Evolutionary conservation across 768 basidiomycete species (phyloP), one percentile per base, ranked within the genome.

Genomic region (Tylopilus sp.): DNA sequence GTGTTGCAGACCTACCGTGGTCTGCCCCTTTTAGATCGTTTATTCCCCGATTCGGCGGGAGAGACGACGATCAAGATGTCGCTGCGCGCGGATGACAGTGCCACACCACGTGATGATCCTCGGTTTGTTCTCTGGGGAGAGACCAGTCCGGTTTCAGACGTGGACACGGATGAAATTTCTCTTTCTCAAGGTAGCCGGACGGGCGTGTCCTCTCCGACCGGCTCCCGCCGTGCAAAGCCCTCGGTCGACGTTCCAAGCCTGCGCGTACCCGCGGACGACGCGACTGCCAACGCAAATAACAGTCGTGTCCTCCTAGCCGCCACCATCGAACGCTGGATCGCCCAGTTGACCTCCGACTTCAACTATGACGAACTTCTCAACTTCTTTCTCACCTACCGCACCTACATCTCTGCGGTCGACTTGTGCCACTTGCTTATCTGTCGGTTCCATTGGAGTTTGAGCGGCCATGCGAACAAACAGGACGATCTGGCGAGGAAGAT

Each of bases 91-190:
- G 85, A 88, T 31, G 82, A 86, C 51, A 81, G 78, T 26, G 83
- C 85, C 14, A 80, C 86, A 1, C 91, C 91, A 8, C 81, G 85
- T 14, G 87, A 94, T 57, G 93, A 97, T 60, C 92, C 93, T 16
- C 81, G 92, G 0, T 95, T 95, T 64, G 90, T 93, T 33, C 84
- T 96, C 9, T 97, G 93, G 93, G 92, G 90, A 25, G 82, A 85
- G 59, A 71, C 77, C 14, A 61, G 72, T 22, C 53, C 66, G 5
- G 68, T 68, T 6, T 48, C 61, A 1, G 68, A 71, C 6, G 36
- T 45, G 7, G 69, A 72, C 38, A 71, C 70, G 37, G 75, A 77
- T 44, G 71, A 74, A 40, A 22, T 66, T n/a, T 75, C 76, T 2
- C 57, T 71, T 28, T 75, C 74, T 8, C 73, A 74, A 31, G 66